Evolutionary conservation across 495 filamentous ascomycete genomes (phyloP).

Genomic region (Trichoderma asperelloides): DNA sequence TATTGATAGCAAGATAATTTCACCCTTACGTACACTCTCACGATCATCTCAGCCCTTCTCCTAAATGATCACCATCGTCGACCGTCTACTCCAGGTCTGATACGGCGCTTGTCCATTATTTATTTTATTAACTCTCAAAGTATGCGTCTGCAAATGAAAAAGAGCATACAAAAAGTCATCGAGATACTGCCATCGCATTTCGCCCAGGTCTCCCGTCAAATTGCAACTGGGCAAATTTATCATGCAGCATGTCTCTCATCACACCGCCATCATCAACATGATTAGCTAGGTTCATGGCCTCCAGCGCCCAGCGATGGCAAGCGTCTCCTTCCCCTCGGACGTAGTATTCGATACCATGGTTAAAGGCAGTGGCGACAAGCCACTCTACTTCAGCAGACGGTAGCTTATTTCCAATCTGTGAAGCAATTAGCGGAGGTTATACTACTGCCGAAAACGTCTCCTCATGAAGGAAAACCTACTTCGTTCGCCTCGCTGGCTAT

Average conservation of each 20-base stretch:
- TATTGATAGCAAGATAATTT: neutral
- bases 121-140: too few relatives aligned
- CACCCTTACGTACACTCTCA: neutral
- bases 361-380: slow-evolving; percentile 67
- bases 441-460: neutral
- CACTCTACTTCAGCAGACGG: slow-evolving; percentile 66
- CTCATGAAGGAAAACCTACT: slow-evolving; percentile 19
- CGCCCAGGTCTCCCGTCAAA: slow-evolving; percentile 23
- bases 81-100: neutral
- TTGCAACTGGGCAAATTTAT: slow-evolving; percentile 42
- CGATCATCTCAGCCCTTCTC: neutral
- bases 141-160: neutral
- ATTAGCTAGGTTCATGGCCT: slow-evolving; percentile 55
- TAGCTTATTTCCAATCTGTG: slow-evolving; percentile 42
- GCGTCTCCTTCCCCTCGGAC: slow-evolving; percentile 43
- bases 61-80: neutral
- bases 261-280: slow-evolving; percentile 41
- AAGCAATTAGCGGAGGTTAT: neutral
- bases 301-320: slow-evolving; percentile 55
- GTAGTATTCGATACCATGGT: slow-evolving; percentile 67
- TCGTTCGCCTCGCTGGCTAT: slow-evolving; percentile 35
- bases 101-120: neutral
- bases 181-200: neutral
- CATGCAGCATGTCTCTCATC: slow-evolving; percentile 45
- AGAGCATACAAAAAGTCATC: neutral